Evolutionary conservation across 169 alveolate species (phyloP).

Genomic region (Cryptosporidium ubiquitum): DNA sequence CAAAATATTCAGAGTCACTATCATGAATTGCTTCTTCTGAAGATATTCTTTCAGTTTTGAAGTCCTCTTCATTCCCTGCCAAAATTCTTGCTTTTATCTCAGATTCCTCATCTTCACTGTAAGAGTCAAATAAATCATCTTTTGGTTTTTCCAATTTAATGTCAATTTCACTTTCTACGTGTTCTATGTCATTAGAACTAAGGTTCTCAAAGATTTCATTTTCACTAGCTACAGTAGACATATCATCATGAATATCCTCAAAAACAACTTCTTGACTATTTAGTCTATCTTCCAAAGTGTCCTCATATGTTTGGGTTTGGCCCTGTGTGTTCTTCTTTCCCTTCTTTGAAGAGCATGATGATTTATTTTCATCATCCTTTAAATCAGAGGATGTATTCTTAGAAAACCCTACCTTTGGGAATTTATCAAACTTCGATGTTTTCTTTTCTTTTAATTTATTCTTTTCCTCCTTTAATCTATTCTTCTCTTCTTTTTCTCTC

Average conservation of each 20-base stretch:
- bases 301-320: neutral
- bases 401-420: too few relatives aligned
- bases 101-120: neutral
- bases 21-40: conserved; percentile 35
- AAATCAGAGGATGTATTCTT: too few relatives aligned
- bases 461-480: neutral
- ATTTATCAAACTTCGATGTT: neutral
- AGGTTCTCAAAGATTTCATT: neutral
- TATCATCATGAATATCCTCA: neutral
- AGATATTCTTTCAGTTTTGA: conserved; percentile 39
- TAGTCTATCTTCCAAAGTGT: neutral
- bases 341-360: neutral
- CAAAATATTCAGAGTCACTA: conserved; percentile 43
- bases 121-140: neutral
- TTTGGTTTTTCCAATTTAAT: neutral
- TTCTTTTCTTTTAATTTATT: neutral
- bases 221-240: conserved; percentile 5
- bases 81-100: neutral
- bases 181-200: neutral
- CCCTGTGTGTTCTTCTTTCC: neutral
- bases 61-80: neutral
- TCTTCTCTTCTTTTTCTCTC: neutral
- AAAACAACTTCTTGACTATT: neutral
- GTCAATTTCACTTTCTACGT: neutral
- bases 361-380: neutral